A percentile compares a stretch with the other conserved stretches of the same genome.
These are phyloP conservation scores for Suillus bovinus DNA, from an alignment of 768 basidiomycete genomes.

Conservation along the genomic window DNA sequence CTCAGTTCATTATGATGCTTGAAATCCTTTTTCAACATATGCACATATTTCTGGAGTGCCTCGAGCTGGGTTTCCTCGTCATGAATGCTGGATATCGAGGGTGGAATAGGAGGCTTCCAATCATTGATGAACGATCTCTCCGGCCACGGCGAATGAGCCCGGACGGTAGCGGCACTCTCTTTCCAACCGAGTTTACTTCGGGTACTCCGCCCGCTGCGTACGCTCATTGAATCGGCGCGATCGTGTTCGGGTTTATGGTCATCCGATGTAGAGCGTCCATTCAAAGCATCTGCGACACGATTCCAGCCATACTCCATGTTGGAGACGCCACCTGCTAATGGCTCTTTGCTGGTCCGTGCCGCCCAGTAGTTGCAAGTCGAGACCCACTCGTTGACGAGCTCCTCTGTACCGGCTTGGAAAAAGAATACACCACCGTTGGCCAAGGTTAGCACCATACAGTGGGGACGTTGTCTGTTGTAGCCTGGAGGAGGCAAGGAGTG, in stretches of 20 bases:
- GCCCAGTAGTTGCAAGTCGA: slow-evolving; percentile 99
- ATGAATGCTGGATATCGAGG: slow-evolving; percentile 78
- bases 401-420: slow-evolving; percentile 98
- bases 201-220: slow-evolving; percentile 73
- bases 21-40: slow-evolving; percentile 73
- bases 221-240: slow-evolving; percentile 63
- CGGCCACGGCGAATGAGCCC: slow-evolving; percentile 70
- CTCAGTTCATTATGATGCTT: slow-evolving; percentile 82
- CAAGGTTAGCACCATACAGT: slow-evolving; percentile 93
- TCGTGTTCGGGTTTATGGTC: slow-evolving; percentile 51
- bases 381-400: slow-evolving; percentile 99
- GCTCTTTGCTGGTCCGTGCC: slow-evolving; percentile 92
- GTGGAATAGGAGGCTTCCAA: slow-evolving; percentile 90
- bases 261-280: slow-evolving; percentile 58
- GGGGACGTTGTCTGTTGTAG: slow-evolving; percentile 85
- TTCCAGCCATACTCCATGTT: slow-evolving; percentile 99
- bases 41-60: slow-evolving; percentile 80
- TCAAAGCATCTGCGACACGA: slow-evolving; percentile 59
- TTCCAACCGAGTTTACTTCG: slow-evolving; percentile 75
- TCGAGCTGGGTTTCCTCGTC: slow-evolving; percentile 95
- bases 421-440: slow-evolving; percentile 92
- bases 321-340: slow-evolving; percentile 92
- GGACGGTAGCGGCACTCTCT: slow-evolving; percentile 64
- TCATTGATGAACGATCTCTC: slow-evolving; percentile 85
- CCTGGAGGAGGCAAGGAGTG: slow-evolving; percentile 89